phyloP scores from a whole-genome alignment of 2,329 filamentous ascomycete species.

The Chaetomiaceae sp. region DNA sequence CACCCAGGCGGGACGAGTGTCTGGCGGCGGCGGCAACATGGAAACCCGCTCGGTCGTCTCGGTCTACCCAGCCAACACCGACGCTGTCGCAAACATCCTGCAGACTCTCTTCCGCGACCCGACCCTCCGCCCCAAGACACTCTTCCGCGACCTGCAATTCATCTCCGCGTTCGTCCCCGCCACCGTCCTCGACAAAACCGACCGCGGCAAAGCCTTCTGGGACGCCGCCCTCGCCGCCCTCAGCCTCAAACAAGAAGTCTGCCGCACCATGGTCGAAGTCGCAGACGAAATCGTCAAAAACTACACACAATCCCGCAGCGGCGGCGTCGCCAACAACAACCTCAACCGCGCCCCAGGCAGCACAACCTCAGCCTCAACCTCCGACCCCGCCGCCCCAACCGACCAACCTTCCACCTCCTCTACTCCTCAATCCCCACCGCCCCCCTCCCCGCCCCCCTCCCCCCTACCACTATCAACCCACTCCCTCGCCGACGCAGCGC shows the following conservation, averaged over 20 bases:
- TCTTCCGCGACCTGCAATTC: constrained; percentile 77
- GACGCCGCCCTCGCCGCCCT: constrained; percentile 84
- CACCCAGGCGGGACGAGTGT: constrained; percentile 28
- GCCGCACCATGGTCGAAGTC: constrained; percentile 68
- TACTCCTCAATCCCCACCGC: too few relatives aligned
- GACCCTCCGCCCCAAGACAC: constrained; percentile 67
- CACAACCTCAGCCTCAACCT: constrained; percentile 13
- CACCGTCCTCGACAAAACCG: constrained; percentile 55
- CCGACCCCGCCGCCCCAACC: not conserved
- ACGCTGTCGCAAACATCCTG: constrained; percentile 62
- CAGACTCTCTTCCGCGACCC: constrained; percentile 63
- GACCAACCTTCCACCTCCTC: not conserved
- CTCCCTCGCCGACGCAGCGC: constrained; percentile 73
- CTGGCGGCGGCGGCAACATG: constrained; percentile 38
- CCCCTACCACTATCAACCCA: constrained; percentile 53
- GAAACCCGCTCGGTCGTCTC: constrained; percentile 48
- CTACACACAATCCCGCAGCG: constrained; percentile 57
- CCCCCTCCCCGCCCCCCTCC: constrained; percentile 37
- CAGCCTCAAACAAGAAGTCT: constrained; percentile 82
- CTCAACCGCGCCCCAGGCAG: constrained; percentile 13
- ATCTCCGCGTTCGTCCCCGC: constrained; percentile 62
- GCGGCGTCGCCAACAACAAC: constrained; percentile 12
- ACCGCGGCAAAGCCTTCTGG: constrained; percentile 76
- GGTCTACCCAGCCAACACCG: constrained; percentile 50
- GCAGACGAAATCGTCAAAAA: constrained; percentile 51